Conservation (phyloP, 768 basidiomycete genomes). For the Boletus pseudopeckii region DNA sequence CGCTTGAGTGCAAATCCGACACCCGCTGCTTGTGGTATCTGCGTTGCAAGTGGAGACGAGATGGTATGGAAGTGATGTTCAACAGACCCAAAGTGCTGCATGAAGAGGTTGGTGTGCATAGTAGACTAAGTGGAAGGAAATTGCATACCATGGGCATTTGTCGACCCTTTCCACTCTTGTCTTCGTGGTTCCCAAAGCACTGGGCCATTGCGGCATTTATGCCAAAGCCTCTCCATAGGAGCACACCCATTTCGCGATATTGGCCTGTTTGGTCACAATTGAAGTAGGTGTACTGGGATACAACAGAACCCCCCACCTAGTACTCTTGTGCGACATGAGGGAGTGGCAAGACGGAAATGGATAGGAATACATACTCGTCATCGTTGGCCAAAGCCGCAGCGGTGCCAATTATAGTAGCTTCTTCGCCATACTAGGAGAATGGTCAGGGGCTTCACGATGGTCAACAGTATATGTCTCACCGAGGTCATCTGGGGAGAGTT, state of each 20-base stretch:
- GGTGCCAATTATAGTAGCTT: slow-evolving; percentile 85
- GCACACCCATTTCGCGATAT: slow-evolving; percentile 90
- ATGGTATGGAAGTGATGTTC: slow-evolving; percentile 90
- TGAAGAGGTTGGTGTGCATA: slow-evolving; percentile 6
- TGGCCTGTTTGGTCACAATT: slow-evolving; percentile 50
- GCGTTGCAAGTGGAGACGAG: slow-evolving; percentile 89
- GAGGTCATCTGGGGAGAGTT: slow-evolving; percentile 64
- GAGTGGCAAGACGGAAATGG: background rate
- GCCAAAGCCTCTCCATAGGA: slow-evolving; percentile 83
- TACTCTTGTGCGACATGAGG: slow-evolving; percentile 46
- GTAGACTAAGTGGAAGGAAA: background rate
- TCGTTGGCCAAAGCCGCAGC: slow-evolving; percentile 79
- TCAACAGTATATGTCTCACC: slow-evolving; percentile 42
- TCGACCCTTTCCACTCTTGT: slow-evolving; percentile 76
- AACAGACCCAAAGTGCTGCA: slow-evolving; percentile 80
- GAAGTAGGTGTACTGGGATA: background rate
- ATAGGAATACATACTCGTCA: slow-evolving; percentile 67
- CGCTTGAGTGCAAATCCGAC: slow-evolving; percentile 87
- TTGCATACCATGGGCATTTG: slow-evolving; percentile 87
- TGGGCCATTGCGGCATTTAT: slow-evolving; percentile 85
- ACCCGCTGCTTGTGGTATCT: slow-evolving; percentile 93
- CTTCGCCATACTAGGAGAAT: slow-evolving; percentile 71
- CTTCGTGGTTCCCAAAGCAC: slow-evolving; percentile 84
- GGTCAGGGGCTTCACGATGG: slow-evolving; percentile 2
- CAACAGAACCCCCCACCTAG: slow-evolving; percentile 46